Evolutionary conservation across 192 early-diverging fungal species (phyloP).

Genomic region (Oehlia diaphana): DNA sequence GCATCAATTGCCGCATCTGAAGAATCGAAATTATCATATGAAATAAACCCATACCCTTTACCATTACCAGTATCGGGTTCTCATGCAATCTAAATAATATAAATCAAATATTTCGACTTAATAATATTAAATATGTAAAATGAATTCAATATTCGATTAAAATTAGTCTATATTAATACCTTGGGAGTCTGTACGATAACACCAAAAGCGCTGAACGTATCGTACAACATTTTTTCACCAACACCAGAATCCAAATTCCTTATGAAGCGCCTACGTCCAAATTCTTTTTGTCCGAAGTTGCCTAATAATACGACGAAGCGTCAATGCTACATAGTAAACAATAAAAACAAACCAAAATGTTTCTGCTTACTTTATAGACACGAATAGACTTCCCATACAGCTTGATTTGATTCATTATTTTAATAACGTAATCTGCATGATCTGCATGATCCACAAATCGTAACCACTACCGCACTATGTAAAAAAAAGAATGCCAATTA

Average conservation of each 20-base stretch:
- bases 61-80: conserved; percentile 84
- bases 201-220: conserved; percentile 96
- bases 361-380: too few relatives aligned
- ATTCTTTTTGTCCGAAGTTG: conserved; percentile 49
- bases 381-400: too few relatives aligned
- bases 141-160: not conserved
- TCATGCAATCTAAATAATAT: conserved; percentile 60
- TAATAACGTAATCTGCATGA: too few relatives aligned
- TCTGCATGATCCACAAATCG: too few relatives aligned
- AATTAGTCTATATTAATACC: conserved; percentile 30
- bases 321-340: too few relatives aligned
- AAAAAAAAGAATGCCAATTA: too few relatives aligned
- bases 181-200: conserved; percentile 83
- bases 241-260: conserved; percentile 92
- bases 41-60: conserved; percentile 92
- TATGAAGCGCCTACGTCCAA: conserved; percentile 96
- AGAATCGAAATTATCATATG: conserved; percentile 91
- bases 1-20: conserved; percentile 95
- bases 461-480: too few relatives aligned
- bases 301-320: too few relatives aligned
- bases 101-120: too few relatives aligned
- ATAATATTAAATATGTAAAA: not conserved
- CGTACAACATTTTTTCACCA: conserved; percentile 88
- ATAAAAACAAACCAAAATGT: conserved; percentile 27
- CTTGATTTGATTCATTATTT: too few relatives aligned